Base-by-base conservation (phyloP, 768 basidiomycete species). In the Suillus luteus region DNA sequence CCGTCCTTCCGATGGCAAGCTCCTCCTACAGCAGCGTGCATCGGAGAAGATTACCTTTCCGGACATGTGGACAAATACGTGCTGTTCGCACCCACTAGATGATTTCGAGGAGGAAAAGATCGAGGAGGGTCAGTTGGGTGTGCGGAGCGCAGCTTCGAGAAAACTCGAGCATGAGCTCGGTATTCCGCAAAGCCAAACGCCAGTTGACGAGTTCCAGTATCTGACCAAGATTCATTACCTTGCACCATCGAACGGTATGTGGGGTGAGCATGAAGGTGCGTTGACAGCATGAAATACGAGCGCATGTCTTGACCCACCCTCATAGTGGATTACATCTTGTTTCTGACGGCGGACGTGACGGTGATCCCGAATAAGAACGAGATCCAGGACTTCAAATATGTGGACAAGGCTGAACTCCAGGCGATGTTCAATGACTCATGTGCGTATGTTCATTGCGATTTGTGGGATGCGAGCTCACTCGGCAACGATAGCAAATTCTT, bases 21-120 rank as follows among this genome's bases (percentile, higher is more conserved):
- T 99, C 19, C 82, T 99, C 33, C 84, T 99, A 52, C 97, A 99
- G 75, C 94, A 95, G 76, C 87, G 97, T 43, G 97, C 97, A 22
- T 82, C 89, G n/a, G 95, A 96, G 80, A 99, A 99, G 82, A 99
- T 99, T 73, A 99, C 97, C 8, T 99, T 99, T 80, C 97, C 97
- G 6, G 85, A 93, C 70, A 95, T 98, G 95, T 99, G 97, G 97
- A 99, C 97, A 38, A 99, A 99, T 78, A 99, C 97, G 9, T 99
- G 97, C 75, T 99, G 96, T 79, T 95, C 93, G 27, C 96, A 99
- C 73, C 96, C 96, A 19, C 82, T 99, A 58, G 89, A 93, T 69
- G 97, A 99, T 78, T 93, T 95, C 68, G 90, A 89, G 65, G 84
- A 86, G 67, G 90, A 95, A 78, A 93, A 89, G 79, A 75, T 87